Percentiles rank a stretch among this genome's conserved stretches.
These are phyloP conservation scores for Erigeron canadensis DNA, from an alignment of 129 eudicot genomes.

Conservation along the genomic window DNA sequence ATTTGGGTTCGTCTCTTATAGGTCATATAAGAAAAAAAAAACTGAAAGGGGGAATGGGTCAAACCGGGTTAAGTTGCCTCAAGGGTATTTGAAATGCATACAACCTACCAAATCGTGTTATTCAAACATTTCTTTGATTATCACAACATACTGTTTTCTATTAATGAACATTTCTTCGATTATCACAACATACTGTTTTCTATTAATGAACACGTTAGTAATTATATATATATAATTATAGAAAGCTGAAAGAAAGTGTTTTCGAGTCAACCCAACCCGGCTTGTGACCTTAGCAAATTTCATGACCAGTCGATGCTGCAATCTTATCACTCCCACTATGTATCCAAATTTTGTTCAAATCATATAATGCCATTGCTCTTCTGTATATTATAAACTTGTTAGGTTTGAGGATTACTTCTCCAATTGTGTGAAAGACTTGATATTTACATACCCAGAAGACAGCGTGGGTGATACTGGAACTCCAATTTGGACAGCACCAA, in stretches of 20 bases:
- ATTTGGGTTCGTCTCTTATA: background rate
- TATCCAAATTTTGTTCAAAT: background rate
- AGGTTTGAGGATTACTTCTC: conserved; percentile 94
- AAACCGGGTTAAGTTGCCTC: background rate
- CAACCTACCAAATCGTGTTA: background rate
- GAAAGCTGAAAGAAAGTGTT: no score
- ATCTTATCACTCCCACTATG: background rate
- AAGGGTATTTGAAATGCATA: background rate
- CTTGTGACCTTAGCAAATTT: background rate
- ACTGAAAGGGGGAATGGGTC: background rate
- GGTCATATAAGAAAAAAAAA: background rate
- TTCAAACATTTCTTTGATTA: background rate
- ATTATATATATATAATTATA: background rate
- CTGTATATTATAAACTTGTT: background rate
- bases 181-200: background rate
- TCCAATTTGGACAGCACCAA: conserved; percentile 97
- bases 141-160: background rate
- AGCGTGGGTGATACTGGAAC: conserved; percentile 78
- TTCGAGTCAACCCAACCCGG: background rate
- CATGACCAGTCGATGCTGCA: background rate
- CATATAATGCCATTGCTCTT: background rate
- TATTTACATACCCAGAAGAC: conserved; percentile 85
- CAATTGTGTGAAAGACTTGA: conserved; percentile 81
- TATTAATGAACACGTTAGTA: background rate
- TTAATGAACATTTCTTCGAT: background rate